Evolutionary conservation across 2,329 filamentous ascomycete genomes (phyloP).

Genomic region (Sporothrix luriei): DNA sequence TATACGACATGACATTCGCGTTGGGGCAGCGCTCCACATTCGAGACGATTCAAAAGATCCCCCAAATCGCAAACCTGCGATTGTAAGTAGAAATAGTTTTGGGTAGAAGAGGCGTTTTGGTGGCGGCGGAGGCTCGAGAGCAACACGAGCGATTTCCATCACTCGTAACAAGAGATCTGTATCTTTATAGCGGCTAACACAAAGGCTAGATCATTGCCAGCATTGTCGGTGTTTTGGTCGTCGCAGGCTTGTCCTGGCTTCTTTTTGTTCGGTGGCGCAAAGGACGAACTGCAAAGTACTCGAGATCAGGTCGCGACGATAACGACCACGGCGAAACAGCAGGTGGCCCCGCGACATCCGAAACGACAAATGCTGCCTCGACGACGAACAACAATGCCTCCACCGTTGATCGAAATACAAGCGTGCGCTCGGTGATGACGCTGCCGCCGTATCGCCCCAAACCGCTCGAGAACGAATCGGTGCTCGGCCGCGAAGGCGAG

Average conservation of each 20-base stretch:
- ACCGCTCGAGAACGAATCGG: slow-evolving; percentile 73
- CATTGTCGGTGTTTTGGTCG: slow-evolving; percentile 10
- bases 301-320: slow-evolving; percentile 39
- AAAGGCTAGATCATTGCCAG: background rate
- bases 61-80: slow-evolving; percentile 11
- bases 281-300: slow-evolving; percentile 31
- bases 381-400: slow-evolving; percentile 19
- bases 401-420: slow-evolving; percentile 76
- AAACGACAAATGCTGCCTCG: background rate
- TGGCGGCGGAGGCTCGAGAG: background rate
- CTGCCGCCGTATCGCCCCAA: slow-evolving; percentile 79
- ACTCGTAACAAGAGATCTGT: too few species aligned
- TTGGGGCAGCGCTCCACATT: background rate
- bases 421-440: slow-evolving; percentile 90
- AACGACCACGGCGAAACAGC: slow-evolving; percentile 33
- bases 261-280: slow-evolving; percentile 29
- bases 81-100: slow-evolving; percentile 19
- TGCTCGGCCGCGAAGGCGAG: slow-evolving; percentile 87
- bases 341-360: slow-evolving; percentile 32
- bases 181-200: background rate
- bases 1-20: slow-evolving; percentile 5
- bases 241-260: slow-evolving; percentile 12
- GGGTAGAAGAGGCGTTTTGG: background rate
- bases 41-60: background rate
- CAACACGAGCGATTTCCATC: background rate